Conservation (phyloP, 2,329 filamentous ascomycete species). For the Xylaria sp. region DNA sequence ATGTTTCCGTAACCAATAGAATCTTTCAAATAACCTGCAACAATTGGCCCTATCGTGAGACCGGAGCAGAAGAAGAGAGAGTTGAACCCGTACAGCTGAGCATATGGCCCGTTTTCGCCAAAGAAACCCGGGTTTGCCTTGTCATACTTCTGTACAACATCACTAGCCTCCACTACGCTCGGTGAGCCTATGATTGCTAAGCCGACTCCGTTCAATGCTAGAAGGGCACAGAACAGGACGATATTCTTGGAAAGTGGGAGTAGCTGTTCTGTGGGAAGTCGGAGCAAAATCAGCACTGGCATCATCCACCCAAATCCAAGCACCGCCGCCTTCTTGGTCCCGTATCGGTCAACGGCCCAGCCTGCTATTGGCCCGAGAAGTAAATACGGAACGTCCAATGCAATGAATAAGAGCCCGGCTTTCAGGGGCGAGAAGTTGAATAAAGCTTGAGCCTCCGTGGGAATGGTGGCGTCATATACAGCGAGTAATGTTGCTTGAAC, state of each 20-base stretch:
- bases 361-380: conserved; percentile 51
- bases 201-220: conserved; percentile 61
- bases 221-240: conserved; percentile 44
- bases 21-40: conserved; percentile 64
- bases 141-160: conserved; percentile 65
- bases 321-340: conserved; percentile 49
- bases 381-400: conserved; percentile 52
- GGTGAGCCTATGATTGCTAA: conserved; percentile 65
- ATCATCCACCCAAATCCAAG: conserved; percentile 64
- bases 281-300: conserved; percentile 68
- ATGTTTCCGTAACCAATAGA: conserved; percentile 67
- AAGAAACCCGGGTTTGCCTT: conserved; percentile 66
- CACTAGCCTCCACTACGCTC: conserved; percentile 66
- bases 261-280: conserved; percentile 62
- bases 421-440: conserved; percentile 52
- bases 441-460: conserved; percentile 52
- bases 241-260: conserved; percentile 39
- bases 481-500: conserved; percentile 56
- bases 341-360: conserved; percentile 53
- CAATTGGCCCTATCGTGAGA: conserved; percentile 68
- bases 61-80: conserved; percentile 71
- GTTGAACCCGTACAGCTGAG: conserved; percentile 73
- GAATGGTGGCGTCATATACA: conserved; percentile 54
- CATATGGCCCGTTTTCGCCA: conserved; percentile 67
- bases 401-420: conserved; percentile 53